These are phyloP conservation scores for Ceratobasidium sp. DNA, from an alignment of 1,284 basidiomycete genomes.

Conservation along the genomic window DNA sequence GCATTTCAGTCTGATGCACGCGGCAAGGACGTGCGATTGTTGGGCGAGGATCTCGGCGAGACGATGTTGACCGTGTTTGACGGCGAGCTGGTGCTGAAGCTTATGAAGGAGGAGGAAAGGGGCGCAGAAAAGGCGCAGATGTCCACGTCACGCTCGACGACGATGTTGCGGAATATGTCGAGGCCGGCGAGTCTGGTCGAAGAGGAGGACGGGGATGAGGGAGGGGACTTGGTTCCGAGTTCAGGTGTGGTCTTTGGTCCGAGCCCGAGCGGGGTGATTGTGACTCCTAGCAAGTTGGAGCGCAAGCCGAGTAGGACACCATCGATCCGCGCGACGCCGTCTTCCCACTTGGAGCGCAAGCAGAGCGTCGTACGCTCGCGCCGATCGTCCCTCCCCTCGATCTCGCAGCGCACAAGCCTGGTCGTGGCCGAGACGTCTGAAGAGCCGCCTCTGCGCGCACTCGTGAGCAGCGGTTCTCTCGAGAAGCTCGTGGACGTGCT, in stretches of 20 bases:
- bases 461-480: constrained; percentile 79
- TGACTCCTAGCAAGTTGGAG: constrained; percentile 54
- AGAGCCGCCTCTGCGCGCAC: constrained; percentile 74
- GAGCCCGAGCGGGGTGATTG: constrained; percentile 8
- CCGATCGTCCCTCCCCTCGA: constrained; percentile 77
- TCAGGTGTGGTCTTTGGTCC: neutral
- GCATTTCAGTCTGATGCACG: constrained; percentile 35
- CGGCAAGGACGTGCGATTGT: constrained; percentile 18
- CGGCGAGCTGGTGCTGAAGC: constrained; percentile 70
- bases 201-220: constrained; percentile 25
- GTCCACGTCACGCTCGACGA: constrained; percentile 15
- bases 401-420: constrained; percentile 67
- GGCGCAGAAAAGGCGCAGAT: constrained; percentile 1
- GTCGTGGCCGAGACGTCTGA: constrained; percentile 60
- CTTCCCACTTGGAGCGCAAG: constrained; percentile 75
- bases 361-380: constrained; percentile 67
- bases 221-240: constrained; percentile 45
- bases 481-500: constrained; percentile 77
- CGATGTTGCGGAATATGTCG: constrained; percentile 35
- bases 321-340: constrained; percentile 75
- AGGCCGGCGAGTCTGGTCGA: constrained; percentile 32
- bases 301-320: constrained; percentile 65
- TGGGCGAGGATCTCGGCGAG: constrained; percentile 49
- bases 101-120: constrained; percentile 40
- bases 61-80: constrained; percentile 77